phyloP scores from a whole-genome alignment of 305 asterid species.

The Solanum hybrid region DNA sequence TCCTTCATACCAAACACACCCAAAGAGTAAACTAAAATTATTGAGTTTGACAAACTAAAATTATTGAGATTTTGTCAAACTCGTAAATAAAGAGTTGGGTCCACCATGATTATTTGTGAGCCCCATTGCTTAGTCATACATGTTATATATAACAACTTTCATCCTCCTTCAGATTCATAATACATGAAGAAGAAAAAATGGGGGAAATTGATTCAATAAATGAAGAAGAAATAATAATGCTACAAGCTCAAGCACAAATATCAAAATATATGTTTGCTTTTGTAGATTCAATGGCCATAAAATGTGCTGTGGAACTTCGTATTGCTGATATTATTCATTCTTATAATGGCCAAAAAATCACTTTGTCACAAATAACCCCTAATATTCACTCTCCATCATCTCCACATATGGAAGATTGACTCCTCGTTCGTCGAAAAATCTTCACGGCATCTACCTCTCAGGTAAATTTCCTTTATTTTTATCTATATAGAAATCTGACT shows the following conservation, averaged over 20 bases:
- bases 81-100: too few species aligned
- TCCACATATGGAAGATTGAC: neutral
- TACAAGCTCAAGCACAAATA: neutral
- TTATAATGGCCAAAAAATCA: neutral
- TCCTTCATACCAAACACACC: too few species aligned
- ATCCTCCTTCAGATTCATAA: neutral
- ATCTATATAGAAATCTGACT: neutral
- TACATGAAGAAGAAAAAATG: neutral
- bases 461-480: neutral
- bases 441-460: neutral
- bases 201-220: neutral
- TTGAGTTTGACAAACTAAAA: too few species aligned
- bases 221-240: neutral
- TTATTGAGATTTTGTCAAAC: too few species aligned
- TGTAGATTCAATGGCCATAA: slow-evolving; percentile 3
- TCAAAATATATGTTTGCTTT: neutral
- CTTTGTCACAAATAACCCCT: neutral
- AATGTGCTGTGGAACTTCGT: slow-evolving; percentile 1
- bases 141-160: too few species aligned
- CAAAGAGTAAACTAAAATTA: too few species aligned
- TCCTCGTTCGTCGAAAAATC: neutral
- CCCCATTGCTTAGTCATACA: neutral
- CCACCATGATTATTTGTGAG: neutral
- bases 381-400: neutral
- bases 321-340: neutral